Evolutionary conservation across 208 protist genomes (phyloP), one percentile per base, ranked within the genome.

Genomic region (Crithidia expoeki): DNA sequence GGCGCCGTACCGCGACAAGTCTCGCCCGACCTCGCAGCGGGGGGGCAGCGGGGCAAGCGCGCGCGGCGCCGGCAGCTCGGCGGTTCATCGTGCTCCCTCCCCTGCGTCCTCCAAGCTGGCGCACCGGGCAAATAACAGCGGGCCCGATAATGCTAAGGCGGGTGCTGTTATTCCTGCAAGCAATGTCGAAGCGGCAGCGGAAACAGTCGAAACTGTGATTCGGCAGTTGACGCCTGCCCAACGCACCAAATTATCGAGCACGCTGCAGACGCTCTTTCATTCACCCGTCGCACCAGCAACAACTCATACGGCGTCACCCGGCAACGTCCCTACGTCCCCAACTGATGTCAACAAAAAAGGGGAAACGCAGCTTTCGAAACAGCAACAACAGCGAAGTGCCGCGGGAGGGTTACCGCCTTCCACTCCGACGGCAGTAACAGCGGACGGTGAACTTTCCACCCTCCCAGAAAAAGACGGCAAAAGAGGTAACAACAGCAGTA

Each of bases 211-310:
- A 46, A 34, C 66, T 17, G 38, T 60, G 2, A 30, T 76, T 12
- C 21, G 42, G 3, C 62, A 76, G 27, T 17, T 76, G 2, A 2
- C 71, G 25, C 32, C 71, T 0, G 61, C 62, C 17, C 52, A 50
- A 55, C 71, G 71, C 30, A 38, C 30, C 12, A 76, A 70, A 46
- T 53, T 76, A 11, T 76, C 71, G 0, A 47, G 32, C 6, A 53
- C 52, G 9, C 51, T 76, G 30, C 61, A 76, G 21, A 19, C 62
- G 0, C 53, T 76, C 33, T 76, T 70, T 62, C 69, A 68, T 44
- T 51, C 71, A 32, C 30, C 34, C 5, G 47, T 38, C 10, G 28
- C 49, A 34, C 30, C 40, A 25, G 25, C 58, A 2, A 12, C 40
- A 17, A 55, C 23, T 14, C 38, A 25, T 14, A 27, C 27, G 4